Evolutionary conservation across 345 rosid genomes (phyloP), one percentile per base, ranked within the genome.

Genomic region (Pistacia vera): DNA sequence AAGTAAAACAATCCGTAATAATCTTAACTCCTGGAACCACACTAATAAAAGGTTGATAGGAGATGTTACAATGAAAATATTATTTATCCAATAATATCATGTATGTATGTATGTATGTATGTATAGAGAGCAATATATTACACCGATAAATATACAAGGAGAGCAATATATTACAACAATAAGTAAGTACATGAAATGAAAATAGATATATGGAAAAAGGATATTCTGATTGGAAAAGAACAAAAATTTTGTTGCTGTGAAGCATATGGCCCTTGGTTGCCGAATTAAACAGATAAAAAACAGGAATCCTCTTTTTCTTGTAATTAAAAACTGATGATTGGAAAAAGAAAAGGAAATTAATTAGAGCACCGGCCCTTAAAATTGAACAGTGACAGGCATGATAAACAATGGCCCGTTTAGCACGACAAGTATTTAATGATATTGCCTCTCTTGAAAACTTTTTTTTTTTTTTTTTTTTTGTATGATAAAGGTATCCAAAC

Each of bases 241-340:
- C 35, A 70, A 62, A 73, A 38, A 12, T 12, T 18, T 54, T 51
- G 22, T 20, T 30, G 38, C 13, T 56, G 11, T 33, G 49, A 56
- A 56, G 52, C 51, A 18, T 35, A n/a, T 70, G 49, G 46, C 75
- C 75, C 28, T 46, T 60, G 67, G 75, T 22, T 17, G 25, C 28
- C 66, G 18, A 60, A 60, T 22, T 44, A 72, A 67, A 59, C 41
- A 46, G 30, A 46, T 3, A 41, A 71, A 72, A 72, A 60, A 58
- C 66, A 28, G 56, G 57, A 30, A 28, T 8, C 2, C 10, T 33
- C 44, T 72, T 72, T 72, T 60, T 12, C 44, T 16, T 25, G 25
- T 4, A 48, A 48, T 66, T 46, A 44, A 59, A 59, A 14, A 17
- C 55, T 17, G 13, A 46, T 28, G 58, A 46, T 18, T 6, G 16